phyloP scores from a whole-genome alignment of 306 rosid species.

The Castanea crenata region DNA sequence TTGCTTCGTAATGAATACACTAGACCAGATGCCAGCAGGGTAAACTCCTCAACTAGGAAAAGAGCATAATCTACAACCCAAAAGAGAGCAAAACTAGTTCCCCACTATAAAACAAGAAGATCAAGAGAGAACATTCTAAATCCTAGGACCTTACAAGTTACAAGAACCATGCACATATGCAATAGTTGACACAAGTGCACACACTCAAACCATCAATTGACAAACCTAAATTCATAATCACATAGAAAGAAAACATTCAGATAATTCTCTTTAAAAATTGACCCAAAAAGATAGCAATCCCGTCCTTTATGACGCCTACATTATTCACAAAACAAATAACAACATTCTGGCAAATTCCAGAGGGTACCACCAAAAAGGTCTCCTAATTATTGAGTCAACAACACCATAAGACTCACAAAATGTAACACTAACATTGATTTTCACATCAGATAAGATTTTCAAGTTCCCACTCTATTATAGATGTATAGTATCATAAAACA shows the following conservation, averaged over 20 bases:
- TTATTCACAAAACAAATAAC: not conserved
- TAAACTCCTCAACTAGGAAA: not conserved
- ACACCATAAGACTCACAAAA: not conserved
- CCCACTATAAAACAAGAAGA: not conserved
- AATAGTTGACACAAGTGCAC: not conserved
- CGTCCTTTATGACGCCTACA: not conserved
- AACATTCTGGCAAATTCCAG: not conserved
- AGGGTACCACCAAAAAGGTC: not conserved
- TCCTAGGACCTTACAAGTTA: not conserved
- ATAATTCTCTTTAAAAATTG: not conserved
- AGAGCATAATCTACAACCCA: not conserved
- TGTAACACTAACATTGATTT: not conserved
- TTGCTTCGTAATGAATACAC: not conserved
- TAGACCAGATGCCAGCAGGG: not conserved
- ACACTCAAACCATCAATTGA: not conserved
- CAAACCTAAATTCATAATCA: not conserved
- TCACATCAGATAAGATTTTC: not conserved
- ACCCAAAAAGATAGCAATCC: not conserved
- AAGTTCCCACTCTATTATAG: not conserved
- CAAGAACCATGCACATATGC: not conserved
- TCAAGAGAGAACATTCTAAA: not conserved
- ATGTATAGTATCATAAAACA: too few relatives aligned
- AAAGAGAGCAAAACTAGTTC: not conserved
- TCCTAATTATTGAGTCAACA: not conserved
- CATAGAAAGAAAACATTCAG: not conserved